Conservation (phyloP, 2,329 filamentous ascomycete genomes). For the Talaromyces sp. region DNA sequence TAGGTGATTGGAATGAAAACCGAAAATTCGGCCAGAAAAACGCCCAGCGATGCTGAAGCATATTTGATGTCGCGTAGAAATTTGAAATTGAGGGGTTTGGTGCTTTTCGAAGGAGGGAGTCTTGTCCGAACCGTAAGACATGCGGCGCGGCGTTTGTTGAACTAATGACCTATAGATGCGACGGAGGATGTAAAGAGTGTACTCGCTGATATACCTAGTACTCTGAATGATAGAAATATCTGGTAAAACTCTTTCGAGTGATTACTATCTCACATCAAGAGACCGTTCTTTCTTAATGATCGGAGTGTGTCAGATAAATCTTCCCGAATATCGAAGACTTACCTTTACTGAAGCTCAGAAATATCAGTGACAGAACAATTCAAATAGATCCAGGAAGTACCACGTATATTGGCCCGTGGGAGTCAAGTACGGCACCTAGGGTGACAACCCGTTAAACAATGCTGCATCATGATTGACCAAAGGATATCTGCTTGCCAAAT, state of each 20-base stretch:
- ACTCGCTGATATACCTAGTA: slow-evolving; percentile 37
- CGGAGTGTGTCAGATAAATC: too few species aligned
- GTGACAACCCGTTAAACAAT: background rate
- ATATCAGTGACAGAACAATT: slow-evolving; percentile 18
- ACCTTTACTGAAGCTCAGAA: slow-evolving; percentile 27
- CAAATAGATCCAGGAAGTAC: slow-evolving; percentile 8
- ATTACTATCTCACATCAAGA: background rate
- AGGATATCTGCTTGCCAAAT: slow-evolving; percentile 3
- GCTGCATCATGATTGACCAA: background rate
- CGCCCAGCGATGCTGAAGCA: slow-evolving; percentile 21
- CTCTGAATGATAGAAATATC: slow-evolving; percentile 40
- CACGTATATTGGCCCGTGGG: slow-evolving; percentile 2
- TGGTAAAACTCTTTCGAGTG: slow-evolving; percentile 37
- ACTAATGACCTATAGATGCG: slow-evolving; percentile 39
- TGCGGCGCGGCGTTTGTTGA: slow-evolving; percentile 32
- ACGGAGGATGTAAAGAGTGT: slow-evolving; percentile 36
- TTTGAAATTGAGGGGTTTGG: slow-evolving; percentile 23
- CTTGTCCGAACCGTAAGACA: slow-evolving; percentile 26
- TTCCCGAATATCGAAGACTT: background rate
- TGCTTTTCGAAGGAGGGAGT: slow-evolving; percentile 26
- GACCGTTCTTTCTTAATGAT: background rate
- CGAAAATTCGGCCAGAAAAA: slow-evolving; percentile 30
- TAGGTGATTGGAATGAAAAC: slow-evolving; percentile 34
- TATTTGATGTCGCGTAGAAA: slow-evolving; percentile 28
- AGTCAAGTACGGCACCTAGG: slow-evolving; percentile 2